Percentiles rank a stretch among this genome's conserved stretches.
Evolutionary conservation across 345 rosid genomes (phyloP).

Genomic region (Pistacia integerrima): DNA sequence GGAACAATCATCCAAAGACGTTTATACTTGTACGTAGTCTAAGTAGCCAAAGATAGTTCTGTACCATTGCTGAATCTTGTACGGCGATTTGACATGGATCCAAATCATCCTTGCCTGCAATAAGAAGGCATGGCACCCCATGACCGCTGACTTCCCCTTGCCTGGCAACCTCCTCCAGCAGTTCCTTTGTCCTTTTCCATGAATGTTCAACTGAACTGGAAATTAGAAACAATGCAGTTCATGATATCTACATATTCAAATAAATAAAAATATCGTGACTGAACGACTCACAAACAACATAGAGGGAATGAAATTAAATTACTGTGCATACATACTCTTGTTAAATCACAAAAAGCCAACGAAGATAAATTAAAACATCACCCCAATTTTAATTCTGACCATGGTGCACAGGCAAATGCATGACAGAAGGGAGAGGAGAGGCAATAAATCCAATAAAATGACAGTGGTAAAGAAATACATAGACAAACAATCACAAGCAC

Average conservation of each 20-base stretch:
- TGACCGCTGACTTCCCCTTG: slow-evolving; percentile 68
- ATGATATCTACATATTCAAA: slow-evolving; percentile 7
- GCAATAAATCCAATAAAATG: not conserved
- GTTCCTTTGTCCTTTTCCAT: slow-evolving; percentile 71
- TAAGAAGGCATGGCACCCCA: slow-evolving; percentile 69
- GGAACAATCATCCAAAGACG: not conserved
- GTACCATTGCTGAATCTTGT: slow-evolving; percentile 62
- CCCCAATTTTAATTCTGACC: not conserved
- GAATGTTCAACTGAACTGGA: slow-evolving; percentile 75
- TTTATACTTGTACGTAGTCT: not conserved
- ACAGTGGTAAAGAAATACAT: not conserved
- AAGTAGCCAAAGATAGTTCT: slow-evolving; percentile 9
- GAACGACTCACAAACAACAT: not conserved
- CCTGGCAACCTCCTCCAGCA: slow-evolving; percentile 63
- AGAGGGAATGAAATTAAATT: not conserved
- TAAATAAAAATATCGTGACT: not conserved
- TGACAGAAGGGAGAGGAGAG: not conserved
- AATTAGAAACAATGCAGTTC: slow-evolving; percentile 25
- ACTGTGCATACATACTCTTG: not conserved
- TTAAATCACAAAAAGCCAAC: not conserved
- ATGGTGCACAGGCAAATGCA: not conserved
- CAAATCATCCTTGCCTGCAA: slow-evolving; percentile 80
- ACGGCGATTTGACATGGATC: slow-evolving; percentile 59
- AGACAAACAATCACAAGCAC: not conserved
- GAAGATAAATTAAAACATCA: not conserved